Evolutionary conservation across 1,284 basidiomycete species (phyloP).

Genomic region (Agroathelia rolfsii): DNA sequence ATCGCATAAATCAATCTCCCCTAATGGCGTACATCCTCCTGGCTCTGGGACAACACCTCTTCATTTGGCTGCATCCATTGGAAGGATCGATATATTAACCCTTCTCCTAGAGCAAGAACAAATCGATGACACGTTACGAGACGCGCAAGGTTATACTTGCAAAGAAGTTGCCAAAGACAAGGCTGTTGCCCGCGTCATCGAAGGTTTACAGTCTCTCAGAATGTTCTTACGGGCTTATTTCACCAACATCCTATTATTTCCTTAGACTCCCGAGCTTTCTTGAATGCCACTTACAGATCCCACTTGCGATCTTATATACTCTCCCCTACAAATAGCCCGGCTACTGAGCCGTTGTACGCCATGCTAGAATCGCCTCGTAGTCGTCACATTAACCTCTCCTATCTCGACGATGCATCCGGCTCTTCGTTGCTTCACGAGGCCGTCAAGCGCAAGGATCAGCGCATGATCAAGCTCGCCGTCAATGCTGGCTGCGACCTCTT

Average conservation of each 20-base stretch:
- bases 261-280: conserved; percentile 73
- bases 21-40: conserved; percentile 61
- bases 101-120: conserved; percentile 68
- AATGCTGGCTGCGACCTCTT: conserved; percentile 88
- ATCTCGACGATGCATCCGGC: conserved; percentile 71
- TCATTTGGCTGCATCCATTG: conserved; percentile 80
- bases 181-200: conserved; percentile 64
- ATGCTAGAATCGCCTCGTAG: conserved; percentile 56
- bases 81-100: conserved; percentile 69
- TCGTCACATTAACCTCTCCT: conserved; percentile 53
- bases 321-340: conserved; percentile 39
- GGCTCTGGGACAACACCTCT: conserved; percentile 74
- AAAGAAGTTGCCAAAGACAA: conserved; percentile 70
- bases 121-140: conserved; percentile 75
- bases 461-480: conserved; percentile 76
- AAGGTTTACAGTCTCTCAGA: conserved; percentile 36
- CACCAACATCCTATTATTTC: conserved; percentile 2
- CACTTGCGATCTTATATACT: conserved; percentile 65
- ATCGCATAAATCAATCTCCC: conserved; percentile 66
- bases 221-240: background rate
- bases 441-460: conserved; percentile 72
- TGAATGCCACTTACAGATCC: conserved; percentile 71
- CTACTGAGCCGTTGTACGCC: conserved; percentile 39
- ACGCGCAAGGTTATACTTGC: conserved; percentile 62
- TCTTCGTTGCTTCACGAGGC: conserved; percentile 84